phyloP scores from a whole-genome alignment of 2,329 filamentous ascomycete species.

The Aspergillus udagawae region DNA sequence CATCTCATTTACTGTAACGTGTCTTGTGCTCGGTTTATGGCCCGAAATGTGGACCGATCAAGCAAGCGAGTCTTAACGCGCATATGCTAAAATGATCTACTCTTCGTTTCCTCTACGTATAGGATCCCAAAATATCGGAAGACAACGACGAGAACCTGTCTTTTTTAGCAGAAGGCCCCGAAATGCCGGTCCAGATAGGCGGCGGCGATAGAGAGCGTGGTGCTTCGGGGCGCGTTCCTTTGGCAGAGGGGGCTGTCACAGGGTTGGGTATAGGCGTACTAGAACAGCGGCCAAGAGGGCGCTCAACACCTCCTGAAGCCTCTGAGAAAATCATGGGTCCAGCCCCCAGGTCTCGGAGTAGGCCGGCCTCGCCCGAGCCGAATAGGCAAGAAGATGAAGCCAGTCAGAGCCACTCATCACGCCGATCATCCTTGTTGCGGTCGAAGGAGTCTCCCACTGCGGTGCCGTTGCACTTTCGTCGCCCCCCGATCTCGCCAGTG shows the following conservation, averaged over 20 bases:
- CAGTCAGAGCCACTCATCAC: constrained; percentile 13
- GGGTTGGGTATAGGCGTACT: constrained; percentile 18
- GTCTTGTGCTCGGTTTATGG: constrained; percentile 28
- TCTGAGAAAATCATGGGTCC: constrained; percentile 26
- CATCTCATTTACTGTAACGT: constrained; percentile 16
- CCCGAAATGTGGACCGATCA: constrained; percentile 17
- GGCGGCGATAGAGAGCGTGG: constrained; percentile 32
- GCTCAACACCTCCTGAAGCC: constrained; percentile 30
- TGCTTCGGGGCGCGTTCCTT: constrained; percentile 43
- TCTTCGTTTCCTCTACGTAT: constrained; percentile 26
- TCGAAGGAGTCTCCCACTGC: constrained; percentile 48
- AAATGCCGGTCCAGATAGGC: constrained; percentile 49
- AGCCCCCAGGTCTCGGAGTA: constrained; percentile 29
- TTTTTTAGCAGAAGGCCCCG: constrained; percentile 65
- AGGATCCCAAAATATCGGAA: constrained; percentile 30
- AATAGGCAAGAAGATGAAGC: constrained; percentile 12
- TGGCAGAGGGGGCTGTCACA: constrained; percentile 16
- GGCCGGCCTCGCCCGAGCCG: constrained; percentile 30
- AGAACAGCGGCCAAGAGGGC: constrained; percentile 30
- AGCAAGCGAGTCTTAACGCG: constrained; percentile 20
- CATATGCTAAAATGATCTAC: constrained; percentile 28
- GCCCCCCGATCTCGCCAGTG: constrained; percentile 46
- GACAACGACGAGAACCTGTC: constrained; percentile 43
- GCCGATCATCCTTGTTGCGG: constrained; percentile 27
- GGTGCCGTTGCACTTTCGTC: constrained; percentile 54